phyloP scores from a whole-genome alignment of 2,329 filamentous ascomycete species.

The Alternaria consortialis region DNA sequence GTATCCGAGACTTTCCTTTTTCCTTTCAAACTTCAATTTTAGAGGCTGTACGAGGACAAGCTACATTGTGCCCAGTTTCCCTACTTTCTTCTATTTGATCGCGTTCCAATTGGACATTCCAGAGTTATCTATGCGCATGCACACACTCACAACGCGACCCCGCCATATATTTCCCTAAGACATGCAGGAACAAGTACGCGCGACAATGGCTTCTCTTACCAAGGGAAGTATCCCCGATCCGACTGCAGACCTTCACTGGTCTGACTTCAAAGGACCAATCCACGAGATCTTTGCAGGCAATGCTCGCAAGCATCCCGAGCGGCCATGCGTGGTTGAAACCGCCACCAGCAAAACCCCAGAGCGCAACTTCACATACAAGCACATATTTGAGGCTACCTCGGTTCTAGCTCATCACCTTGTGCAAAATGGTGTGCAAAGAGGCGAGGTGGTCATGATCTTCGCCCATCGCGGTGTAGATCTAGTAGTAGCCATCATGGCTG shows the following conservation, averaged over 20 bases:
- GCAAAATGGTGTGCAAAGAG: slow-evolving; percentile 74
- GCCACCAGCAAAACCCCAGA: slow-evolving; percentile 62
- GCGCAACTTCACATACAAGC: slow-evolving; percentile 79
- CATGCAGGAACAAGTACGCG: slow-evolving; percentile 27
- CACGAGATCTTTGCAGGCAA: slow-evolving; percentile 74
- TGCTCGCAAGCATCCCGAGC: slow-evolving; percentile 73
- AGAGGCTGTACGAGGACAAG: background rate
- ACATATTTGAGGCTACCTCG: slow-evolving; percentile 88
- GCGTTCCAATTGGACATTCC: slow-evolving; percentile 7
- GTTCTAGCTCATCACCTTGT: slow-evolving; percentile 80
- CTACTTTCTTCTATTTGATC: background rate
- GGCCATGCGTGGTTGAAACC: slow-evolving; percentile 74
- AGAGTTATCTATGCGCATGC: slow-evolving; percentile 11
- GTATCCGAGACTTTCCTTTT: background rate
- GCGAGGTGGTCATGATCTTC: slow-evolving; percentile 94
- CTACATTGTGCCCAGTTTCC: too few species aligned
- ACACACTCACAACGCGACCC: slow-evolving; percentile 19
- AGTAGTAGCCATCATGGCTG: slow-evolving; percentile 82
- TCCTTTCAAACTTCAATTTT: background rate
- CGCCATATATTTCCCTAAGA: slow-evolving; percentile 20
- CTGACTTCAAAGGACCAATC: slow-evolving; percentile 71
- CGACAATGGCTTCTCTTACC: slow-evolving; percentile 40
- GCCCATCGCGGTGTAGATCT: slow-evolving; percentile 83
- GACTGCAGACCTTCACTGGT: slow-evolving; percentile 73
- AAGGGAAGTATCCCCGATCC: slow-evolving; percentile 66